Evolutionary conservation across 2,329 filamentous ascomycete genomes (phyloP).

Genomic region (Alternaria viburni): DNA sequence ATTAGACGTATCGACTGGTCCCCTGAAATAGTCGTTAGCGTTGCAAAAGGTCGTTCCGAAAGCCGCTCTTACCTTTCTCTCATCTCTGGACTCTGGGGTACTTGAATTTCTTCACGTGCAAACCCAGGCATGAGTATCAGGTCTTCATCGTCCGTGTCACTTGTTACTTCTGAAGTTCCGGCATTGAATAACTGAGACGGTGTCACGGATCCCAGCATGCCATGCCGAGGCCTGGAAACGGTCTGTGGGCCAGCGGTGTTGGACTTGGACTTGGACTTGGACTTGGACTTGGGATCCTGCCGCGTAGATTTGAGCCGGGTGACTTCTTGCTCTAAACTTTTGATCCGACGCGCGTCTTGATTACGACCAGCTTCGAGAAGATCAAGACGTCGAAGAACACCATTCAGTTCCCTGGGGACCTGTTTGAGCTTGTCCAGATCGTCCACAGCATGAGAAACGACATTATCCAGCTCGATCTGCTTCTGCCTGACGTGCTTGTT

Average conservation of each 20-base stretch:
- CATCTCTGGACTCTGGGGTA: constrained; percentile 1
- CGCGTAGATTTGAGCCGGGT: neutral
- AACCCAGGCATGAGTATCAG: neutral
- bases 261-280: neutral
- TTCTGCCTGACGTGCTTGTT: constrained; percentile 25
- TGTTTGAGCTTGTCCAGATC: constrained; percentile 9
- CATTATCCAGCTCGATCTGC: constrained; percentile 21
- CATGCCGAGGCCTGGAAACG: neutral
- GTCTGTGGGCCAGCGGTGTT: neutral
- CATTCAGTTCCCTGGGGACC: neutral
- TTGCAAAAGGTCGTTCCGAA: neutral
- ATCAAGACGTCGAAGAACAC: constrained; percentile 16
- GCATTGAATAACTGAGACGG: neutral
- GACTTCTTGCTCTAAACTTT: constrained; percentile 16
- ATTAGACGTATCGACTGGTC: neutral
- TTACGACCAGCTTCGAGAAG: constrained; percentile 15
- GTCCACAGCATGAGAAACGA: constrained; percentile 16
- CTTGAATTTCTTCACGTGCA: neutral
- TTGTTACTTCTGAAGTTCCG: neutral
- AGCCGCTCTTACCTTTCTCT: constrained; percentile 1
- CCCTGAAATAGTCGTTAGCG: constrained; percentile 7
- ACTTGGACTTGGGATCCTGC: neutral
- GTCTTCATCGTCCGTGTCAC: constrained; percentile 16
- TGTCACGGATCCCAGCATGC: neutral
- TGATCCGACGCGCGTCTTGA: constrained; percentile 12